Evolutionary conservation across 2,329 filamentous ascomycete genomes (phyloP).

Genomic region (Talaromyces marneffei): DNA sequence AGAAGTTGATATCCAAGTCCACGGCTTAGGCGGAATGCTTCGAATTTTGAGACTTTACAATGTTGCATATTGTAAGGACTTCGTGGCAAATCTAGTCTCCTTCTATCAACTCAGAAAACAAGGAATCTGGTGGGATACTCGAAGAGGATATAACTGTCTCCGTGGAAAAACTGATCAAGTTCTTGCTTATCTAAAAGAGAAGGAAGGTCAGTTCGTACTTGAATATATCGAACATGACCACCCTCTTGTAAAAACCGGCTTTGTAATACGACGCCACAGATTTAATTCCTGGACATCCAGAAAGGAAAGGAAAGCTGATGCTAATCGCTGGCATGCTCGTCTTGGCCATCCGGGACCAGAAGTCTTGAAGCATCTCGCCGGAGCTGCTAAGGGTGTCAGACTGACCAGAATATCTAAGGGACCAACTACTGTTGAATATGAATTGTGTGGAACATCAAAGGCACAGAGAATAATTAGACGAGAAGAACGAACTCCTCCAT

Average conservation of each 20-base stretch:
- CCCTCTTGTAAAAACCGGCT: not conserved
- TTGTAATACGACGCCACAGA: not conserved
- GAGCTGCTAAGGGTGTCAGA: not conserved
- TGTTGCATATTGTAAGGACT: not conserved
- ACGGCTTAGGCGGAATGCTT: not conserved
- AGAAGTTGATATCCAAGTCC: too few relatives aligned
- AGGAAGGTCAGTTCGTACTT: not conserved
- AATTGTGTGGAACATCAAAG: not conserved
- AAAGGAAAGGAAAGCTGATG: conserved; percentile 2
- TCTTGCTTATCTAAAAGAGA: not conserved
- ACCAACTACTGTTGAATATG: not conserved
- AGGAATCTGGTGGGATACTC: not conserved
- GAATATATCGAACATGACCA: not conserved
- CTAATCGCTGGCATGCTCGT: not conserved
- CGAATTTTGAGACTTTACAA: not conserved
- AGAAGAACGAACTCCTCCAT: not conserved
- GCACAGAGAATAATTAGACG: not conserved
- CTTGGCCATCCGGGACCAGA: not conserved
- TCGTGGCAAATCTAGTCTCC: conserved; percentile 2
- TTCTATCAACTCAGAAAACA: not conserved
- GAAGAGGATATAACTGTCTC: too few relatives aligned
- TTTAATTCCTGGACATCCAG: too few relatives aligned
- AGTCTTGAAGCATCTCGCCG: not conserved
- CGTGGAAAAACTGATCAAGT: not conserved
- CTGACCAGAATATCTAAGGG: not conserved